Evolutionary conservation across 345 rosid species (phyloP).

Genomic region (Eucalyptus pauciflora): DNA sequence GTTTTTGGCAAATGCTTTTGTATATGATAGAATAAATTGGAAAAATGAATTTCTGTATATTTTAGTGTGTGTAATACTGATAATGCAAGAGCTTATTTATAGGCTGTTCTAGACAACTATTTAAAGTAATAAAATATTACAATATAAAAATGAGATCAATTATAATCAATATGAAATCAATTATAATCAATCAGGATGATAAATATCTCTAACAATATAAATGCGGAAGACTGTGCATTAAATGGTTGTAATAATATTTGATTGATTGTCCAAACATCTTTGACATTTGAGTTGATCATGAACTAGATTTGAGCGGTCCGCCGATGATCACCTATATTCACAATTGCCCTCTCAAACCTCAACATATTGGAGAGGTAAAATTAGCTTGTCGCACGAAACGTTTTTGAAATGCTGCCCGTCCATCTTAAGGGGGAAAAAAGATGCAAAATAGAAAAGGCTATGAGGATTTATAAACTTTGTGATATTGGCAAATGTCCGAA

Average conservation of each 20-base stretch:
- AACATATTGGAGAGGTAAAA: background rate
- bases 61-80: fast-evolving
- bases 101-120: fast-evolving
- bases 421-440: background rate
- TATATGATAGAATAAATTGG: no score
- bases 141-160: no score
- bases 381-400: background rate
- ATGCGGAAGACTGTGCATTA: no score
- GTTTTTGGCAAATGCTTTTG: no score
- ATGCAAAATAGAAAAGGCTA: background rate
- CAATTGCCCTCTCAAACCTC: background rate
- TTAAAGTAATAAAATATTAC: no score
- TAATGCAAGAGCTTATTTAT: no score
- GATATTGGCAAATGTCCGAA: background rate
- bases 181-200: no score
- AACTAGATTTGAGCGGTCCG: background rate
- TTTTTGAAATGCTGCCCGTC: background rate
- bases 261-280: background rate
- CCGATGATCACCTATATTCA: background rate
- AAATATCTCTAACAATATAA: no score
- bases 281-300: background rate
- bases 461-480: background rate
- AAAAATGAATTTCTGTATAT: no score
- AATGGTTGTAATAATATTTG: no score
- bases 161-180: no score